Evolutionary conservation across 345 rosid genomes (phyloP), one percentile per base, ranked within the genome.

Genomic region (Eucalyptus tenuipes): DNA sequence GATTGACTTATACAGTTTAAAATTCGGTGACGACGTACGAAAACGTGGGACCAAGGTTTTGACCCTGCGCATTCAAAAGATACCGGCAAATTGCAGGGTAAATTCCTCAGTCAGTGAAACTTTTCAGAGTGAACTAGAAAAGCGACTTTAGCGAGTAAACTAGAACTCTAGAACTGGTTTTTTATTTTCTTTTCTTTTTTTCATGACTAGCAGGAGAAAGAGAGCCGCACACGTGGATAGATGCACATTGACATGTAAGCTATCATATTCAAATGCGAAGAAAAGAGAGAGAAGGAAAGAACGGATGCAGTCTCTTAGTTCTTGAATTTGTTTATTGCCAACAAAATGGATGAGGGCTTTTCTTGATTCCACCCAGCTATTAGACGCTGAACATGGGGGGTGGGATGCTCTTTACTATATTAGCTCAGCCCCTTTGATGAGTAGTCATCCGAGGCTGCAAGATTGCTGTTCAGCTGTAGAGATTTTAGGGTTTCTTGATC

Each of bases 271-370:
- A 86, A 22, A 25, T 7, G 64, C 7, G 22, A 57, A 24, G 45
- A 22, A 50, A n/a, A 86, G 57, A 53, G 24, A 31, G 88, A 55
- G 29, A 11, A 24, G 52, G 84, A 40, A 45, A 40, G 86, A 89
- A 89, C 81, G 89, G 52, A 89, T 88, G 89, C 91, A 87, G 89
- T 89, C 91, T 82, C 68, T 48, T 11, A 40, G 84, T 40, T 75
- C 29, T 75, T 33, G 82, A 40, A 75, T 18, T 75, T 75, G 14
- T 75, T 75, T 37, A 75, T 6, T 10, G 24, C 82, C 82, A 75
- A 75, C 47, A 37, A 20, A 75, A 40, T 40, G 47, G 27, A 37
- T 37, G 82, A 6, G 82, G 45, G 25, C 45, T 64, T 59, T 66
- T 25, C 8, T 57, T 59, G 75, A 25, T 49, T 50, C 49, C 50